Evolutionary conservation across 257 asterid species (phyloP).

Genomic region (Jacaranda mimosifolia): DNA sequence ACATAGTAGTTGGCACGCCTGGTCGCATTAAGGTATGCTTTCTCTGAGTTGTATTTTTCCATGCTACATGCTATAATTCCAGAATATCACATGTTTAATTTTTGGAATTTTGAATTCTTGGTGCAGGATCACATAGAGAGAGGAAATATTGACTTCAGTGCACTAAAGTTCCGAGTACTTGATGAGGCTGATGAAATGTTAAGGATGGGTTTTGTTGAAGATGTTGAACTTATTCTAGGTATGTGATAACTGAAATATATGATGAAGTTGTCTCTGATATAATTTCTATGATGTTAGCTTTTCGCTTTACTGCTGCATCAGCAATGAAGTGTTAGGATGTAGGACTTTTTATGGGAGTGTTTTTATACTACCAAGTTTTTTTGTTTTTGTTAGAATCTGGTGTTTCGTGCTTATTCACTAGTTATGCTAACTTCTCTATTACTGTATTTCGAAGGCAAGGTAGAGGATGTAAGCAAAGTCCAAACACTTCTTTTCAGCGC

Average conservation of each 20-base stretch:
- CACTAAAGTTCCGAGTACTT: slow-evolving; percentile 72
- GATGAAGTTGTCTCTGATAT: neutral
- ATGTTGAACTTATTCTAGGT: slow-evolving; percentile 80
- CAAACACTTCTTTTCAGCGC: slow-evolving; percentile 83
- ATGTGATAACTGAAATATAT: neutral
- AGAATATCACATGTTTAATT: neutral
- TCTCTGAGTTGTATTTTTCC: neutral
- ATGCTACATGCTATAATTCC: neutral
- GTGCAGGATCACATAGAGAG: slow-evolving; percentile 69
- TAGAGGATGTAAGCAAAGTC: slow-evolving; percentile 61
- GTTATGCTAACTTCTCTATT: slow-evolving; percentile 4
- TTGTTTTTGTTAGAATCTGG: neutral
- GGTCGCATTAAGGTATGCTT: slow-evolving; percentile 68
- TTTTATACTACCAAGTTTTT: neutral
- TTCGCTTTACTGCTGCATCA: slow-evolving; percentile 7
- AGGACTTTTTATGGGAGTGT: neutral
- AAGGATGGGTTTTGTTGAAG: slow-evolving; percentile 83
- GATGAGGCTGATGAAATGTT: slow-evolving; percentile 87
- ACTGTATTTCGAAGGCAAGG: slow-evolving; percentile 53
- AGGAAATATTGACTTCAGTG: slow-evolving; percentile 62
- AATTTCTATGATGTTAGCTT: neutral
- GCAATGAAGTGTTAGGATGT: neutral
- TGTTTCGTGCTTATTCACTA: neutral
- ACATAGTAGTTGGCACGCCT: slow-evolving; percentile 70
- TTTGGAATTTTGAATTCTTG: slow-evolving; percentile 19